phyloP scores from a whole-genome alignment of 805 yeast genomes.

The Maudiozyma pseudohumilis region DNA sequence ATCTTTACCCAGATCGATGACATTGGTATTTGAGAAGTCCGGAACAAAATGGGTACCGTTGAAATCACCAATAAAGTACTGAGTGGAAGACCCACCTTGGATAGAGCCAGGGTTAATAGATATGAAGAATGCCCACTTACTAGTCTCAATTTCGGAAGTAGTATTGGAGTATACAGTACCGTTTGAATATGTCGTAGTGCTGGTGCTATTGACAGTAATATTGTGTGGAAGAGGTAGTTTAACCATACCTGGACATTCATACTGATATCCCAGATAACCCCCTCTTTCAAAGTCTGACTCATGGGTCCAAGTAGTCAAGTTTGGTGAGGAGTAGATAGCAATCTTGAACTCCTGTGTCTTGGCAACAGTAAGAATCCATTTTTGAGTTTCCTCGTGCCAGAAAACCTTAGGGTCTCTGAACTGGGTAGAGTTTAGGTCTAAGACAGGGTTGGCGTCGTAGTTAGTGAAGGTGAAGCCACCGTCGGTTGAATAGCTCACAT shows the following conservation, averaged over 20 bases:
- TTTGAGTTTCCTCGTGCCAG: slow-evolving; percentile 2
- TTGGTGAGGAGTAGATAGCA: slow-evolving; percentile 1
- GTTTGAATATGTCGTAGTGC: background rate
- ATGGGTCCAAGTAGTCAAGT: background rate
- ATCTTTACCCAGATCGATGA: slow-evolving; percentile 3
- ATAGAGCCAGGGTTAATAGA: slow-evolving; percentile 1
- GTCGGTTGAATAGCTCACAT: background rate
- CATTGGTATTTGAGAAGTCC: background rate
- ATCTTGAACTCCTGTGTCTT: slow-evolving; percentile 2
- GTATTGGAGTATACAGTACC: background rate
- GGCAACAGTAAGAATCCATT: slow-evolving; percentile 2
- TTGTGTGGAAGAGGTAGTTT: background rate
- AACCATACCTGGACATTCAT: slow-evolving; percentile 2
- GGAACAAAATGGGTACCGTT: slow-evolving; percentile 1
- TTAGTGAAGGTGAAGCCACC: slow-evolving; percentile 1
- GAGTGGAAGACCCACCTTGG: slow-evolving; percentile 1
- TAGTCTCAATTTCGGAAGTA: background rate
- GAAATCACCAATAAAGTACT: slow-evolving; percentile 1
- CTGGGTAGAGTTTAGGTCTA: background rate
- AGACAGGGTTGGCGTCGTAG: background rate
- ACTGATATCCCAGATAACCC: slow-evolving; percentile 1
- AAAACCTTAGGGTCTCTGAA: slow-evolving; percentile 3
- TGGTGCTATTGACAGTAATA: background rate
- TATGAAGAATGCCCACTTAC: slow-evolving; percentile 1
- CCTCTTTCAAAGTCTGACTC: background rate